These are phyloP conservation scores for Pythium graminicola DNA, from an alignment of 352 stramenopile species.

Conservation along the genomic window DNA sequence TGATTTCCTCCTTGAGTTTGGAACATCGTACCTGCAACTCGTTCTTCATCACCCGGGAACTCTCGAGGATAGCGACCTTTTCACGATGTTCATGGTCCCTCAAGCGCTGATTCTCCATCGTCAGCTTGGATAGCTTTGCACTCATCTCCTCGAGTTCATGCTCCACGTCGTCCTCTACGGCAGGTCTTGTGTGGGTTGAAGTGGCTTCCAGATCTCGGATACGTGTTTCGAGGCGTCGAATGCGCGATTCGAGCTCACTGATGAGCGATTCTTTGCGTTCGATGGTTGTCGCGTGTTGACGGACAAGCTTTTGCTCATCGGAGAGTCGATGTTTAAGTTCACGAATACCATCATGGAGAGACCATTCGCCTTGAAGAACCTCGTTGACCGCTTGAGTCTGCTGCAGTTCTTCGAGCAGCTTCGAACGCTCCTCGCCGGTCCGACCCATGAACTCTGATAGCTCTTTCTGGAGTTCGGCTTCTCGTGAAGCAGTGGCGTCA, in stretches of 20 bases:
- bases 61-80: slow-evolving; percentile 16
- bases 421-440: slow-evolving; percentile 44
- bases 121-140: slow-evolving; percentile 42
- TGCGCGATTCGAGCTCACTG: slow-evolving; percentile 11
- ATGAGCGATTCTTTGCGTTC: slow-evolving; percentile 21
- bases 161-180: slow-evolving; percentile 37
- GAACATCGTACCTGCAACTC: slow-evolving; percentile 33
- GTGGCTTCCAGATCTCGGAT: slow-evolving; percentile 10
- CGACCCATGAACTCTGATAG: slow-evolving; percentile 25
- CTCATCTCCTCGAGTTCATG: slow-evolving; percentile 37
- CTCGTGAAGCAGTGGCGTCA: slow-evolving; percentile 16
- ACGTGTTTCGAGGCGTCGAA: slow-evolving; percentile 11
- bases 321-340: slow-evolving; percentile 19
- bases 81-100: slow-evolving; percentile 23
- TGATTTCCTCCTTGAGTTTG: slow-evolving; percentile 41
- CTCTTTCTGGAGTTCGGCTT: slow-evolving; percentile 51
- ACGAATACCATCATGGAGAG: slow-evolving; percentile 16
- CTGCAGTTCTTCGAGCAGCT: slow-evolving; percentile 38
- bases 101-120: slow-evolving; percentile 45
- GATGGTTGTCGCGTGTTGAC: slow-evolving; percentile 14
- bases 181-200: slow-evolving; percentile 29
- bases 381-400: slow-evolving; percentile 14
- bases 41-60: slow-evolving; percentile 11
- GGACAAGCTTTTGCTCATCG: slow-evolving; percentile 14
- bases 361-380: slow-evolving; percentile 18